Percentiles rank a stretch among this genome's conserved stretches.
Evolutionary conservation across 192 early-diverging fungal species (phyloP).

Genomic region (Backusella circina): DNA sequence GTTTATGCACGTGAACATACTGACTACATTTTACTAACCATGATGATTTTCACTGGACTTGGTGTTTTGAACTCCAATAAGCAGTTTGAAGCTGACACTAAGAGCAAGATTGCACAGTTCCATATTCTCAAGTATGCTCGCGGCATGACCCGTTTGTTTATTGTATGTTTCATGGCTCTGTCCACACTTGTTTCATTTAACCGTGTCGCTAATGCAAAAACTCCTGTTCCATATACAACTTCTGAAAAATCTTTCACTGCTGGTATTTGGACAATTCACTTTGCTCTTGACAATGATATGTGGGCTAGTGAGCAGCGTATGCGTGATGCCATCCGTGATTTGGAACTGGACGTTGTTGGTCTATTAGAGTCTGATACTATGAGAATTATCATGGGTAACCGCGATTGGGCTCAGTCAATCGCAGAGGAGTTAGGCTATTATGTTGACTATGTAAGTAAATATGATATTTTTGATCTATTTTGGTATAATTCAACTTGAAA

Average conservation of each 20-base stretch:
- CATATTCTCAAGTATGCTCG: conserved; percentile 32
- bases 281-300: conserved; percentile 84
- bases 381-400: conserved; percentile 83
- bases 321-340: conserved; percentile 68
- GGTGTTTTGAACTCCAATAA: conserved; percentile 45
- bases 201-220: conserved; percentile 43
- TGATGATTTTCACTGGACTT: conserved; percentile 57
- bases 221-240: conserved; percentile 57
- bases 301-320: conserved; percentile 74
- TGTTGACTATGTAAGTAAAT: conserved; percentile 58
- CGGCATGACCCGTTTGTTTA: conserved; percentile 33
- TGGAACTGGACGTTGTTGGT: conserved; percentile 77
- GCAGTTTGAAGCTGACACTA: neutral
- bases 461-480: neutral
- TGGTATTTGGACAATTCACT: conserved; percentile 86
- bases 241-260: conserved; percentile 68
- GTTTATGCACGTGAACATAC: conserved; percentile 70
- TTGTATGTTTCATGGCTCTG: conserved; percentile 36
- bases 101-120: conserved; percentile 10
- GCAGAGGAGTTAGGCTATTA: conserved; percentile 75
- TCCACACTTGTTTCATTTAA: conserved; percentile 34
- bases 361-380: conserved; percentile 75
- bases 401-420: conserved; percentile 77
- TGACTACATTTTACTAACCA: conserved; percentile 58
- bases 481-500: conserved; percentile 1